Conservation (phyloP, 139 green algal genomes). For the Coelastrella sp. region DNA sequence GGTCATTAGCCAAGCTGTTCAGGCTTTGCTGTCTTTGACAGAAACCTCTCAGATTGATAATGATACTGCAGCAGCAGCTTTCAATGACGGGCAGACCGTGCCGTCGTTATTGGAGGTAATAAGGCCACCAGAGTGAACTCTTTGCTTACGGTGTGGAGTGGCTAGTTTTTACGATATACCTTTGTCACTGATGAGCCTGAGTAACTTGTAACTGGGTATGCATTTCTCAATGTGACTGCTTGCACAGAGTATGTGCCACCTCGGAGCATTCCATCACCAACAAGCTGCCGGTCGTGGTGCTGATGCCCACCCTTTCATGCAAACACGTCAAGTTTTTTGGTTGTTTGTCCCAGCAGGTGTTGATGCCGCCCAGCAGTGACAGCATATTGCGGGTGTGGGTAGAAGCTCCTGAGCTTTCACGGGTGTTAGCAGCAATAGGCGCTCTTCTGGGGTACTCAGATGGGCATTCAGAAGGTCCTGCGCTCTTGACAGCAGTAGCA, state of each 20-base stretch:
- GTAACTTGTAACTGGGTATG: too few species aligned
- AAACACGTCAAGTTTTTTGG: too few species aligned
- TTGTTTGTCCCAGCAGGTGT: neutral
- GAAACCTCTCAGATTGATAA: neutral
- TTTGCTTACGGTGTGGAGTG: too few species aligned
- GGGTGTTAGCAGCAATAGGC: neutral
- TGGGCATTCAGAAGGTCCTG: neutral
- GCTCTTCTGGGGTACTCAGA: slow-evolving; percentile 27
- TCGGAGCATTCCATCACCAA: too few species aligned
- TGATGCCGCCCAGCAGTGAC: neutral
- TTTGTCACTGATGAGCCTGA: too few species aligned
- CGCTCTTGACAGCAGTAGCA: slow-evolving; percentile 12
- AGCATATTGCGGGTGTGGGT: slow-evolving; percentile 11
- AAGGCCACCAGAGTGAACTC: neutral
- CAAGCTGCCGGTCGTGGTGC: too few species aligned
- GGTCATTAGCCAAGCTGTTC: neutral
- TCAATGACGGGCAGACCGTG: neutral
- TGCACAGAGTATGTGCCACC: too few species aligned
- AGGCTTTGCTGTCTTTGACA: slow-evolving; percentile 27
- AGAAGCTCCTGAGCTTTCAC: neutral
- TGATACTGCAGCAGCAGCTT: slow-evolving; percentile 35
- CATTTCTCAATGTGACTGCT: too few species aligned
- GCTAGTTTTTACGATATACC: too few species aligned
- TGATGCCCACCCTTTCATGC: too few species aligned
- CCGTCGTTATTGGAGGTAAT: slow-evolving; percentile 17